Percentiles rank a stretch among this genome's conserved stretches.
phyloP scores from a whole-genome alignment of 768 basidiomycete species.

The Xanthoconium stramineum region DNA sequence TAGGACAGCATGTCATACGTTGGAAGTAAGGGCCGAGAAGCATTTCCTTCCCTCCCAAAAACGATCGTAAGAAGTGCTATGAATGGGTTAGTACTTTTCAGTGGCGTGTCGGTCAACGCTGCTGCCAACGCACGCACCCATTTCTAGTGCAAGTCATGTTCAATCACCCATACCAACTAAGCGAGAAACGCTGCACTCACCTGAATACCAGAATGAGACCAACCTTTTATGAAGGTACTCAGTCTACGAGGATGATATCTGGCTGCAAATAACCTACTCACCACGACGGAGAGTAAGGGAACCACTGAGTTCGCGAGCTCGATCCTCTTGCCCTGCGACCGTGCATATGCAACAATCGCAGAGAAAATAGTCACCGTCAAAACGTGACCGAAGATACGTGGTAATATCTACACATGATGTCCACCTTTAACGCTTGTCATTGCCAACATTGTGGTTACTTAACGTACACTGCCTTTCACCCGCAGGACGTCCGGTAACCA shows the following conservation, averaged over 20 bases:
- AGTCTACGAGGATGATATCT: background rate
- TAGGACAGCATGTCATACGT: conserved; percentile 35
- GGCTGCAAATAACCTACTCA: conserved; percentile 36
- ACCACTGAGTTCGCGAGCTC: conserved; percentile 80
- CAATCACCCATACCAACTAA: background rate
- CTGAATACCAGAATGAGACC: conserved; percentile 88
- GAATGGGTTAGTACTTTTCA: background rate
- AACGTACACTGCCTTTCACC: conserved; percentile 74
- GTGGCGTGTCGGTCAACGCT: background rate
- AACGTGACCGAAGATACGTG: conserved; percentile 75
- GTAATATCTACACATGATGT: conserved; percentile 51
- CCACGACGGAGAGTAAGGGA: conserved; percentile 86
- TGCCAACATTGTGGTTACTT: background rate
- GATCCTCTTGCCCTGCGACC: conserved; percentile 54
- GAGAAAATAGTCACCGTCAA: conserved; percentile 80
- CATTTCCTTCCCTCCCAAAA: conserved; percentile 89
- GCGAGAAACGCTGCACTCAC: conserved; percentile 35
- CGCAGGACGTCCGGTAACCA: conserved; percentile 90
- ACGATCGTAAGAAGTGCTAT: conserved; percentile 80
- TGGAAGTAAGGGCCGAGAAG: conserved; percentile 68
- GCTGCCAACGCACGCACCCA: conserved; percentile 42
- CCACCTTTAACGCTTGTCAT: conserved; percentile 5
- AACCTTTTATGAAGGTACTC: conserved; percentile 45
- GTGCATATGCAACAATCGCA: conserved; percentile 54
- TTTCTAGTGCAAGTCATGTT: conserved; percentile 44